Conservation (phyloP, 176 grass and related monocot species). For the Rhynchospora pubera region DNA sequence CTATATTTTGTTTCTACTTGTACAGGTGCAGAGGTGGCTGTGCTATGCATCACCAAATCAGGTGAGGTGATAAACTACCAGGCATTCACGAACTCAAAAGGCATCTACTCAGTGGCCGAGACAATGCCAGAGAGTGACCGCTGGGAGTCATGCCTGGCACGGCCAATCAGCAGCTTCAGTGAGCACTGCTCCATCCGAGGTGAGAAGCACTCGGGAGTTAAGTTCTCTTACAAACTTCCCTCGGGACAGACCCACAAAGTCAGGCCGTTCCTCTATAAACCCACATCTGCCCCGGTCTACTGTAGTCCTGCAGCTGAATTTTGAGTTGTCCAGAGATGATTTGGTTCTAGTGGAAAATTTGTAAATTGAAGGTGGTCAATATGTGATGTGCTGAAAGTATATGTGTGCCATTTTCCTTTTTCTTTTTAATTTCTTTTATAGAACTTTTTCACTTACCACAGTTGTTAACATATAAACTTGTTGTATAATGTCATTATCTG, state of each 20-base stretch:
- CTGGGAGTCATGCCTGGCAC: slow-evolving; percentile 88
- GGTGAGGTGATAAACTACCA: slow-evolving; percentile 94
- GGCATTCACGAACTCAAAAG: slow-evolving; percentile 82
- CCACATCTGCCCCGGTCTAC: slow-evolving; percentile 42
- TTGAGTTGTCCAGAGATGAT: neutral
- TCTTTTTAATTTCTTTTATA: neutral
- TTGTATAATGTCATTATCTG: neutral
- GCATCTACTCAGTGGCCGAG: slow-evolving; percentile 65
- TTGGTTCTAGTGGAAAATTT: neutral
- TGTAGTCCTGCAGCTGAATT: slow-evolving; percentile 25
- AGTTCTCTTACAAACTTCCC: slow-evolving; percentile 66
- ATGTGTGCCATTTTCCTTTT: neutral
- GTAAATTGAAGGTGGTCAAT: neutral
- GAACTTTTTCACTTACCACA: neutral
- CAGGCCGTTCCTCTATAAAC: slow-evolving; percentile 86
- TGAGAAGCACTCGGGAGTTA: slow-evolving; percentile 70
- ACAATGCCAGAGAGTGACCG: slow-evolving; percentile 85
- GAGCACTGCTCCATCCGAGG: slow-evolving; percentile 60
- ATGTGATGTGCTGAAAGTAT: neutral
- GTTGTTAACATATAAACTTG: neutral
- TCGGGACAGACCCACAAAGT: slow-evolving; percentile 66
- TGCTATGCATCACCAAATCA: slow-evolving; percentile 90
- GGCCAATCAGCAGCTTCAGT: slow-evolving; percentile 82
- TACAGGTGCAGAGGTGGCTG: slow-evolving; percentile 79
- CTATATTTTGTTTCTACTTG: neutral